Base-by-base conservation (phyloP, 129 eudicot genomes). In the Escallonia rubra region DNA sequence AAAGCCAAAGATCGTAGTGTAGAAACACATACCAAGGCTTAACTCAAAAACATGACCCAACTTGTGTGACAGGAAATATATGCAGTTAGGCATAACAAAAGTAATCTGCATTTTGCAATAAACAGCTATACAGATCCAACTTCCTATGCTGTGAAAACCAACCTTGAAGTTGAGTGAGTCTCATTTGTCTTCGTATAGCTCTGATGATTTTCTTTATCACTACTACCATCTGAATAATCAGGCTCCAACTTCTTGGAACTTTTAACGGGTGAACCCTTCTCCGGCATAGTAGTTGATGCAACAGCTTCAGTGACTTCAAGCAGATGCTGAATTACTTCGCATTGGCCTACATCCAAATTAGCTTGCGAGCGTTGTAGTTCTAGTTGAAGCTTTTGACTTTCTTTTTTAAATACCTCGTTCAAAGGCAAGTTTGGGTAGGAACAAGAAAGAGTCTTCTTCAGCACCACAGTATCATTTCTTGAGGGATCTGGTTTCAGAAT, bases 291-390 rank as follows among this genome's bases (percentile, higher is more conserved):
- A 39, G 66, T 71, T 66, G 85, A 73, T 54, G 96, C 97, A 61
- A 86, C 90, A 79, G 83, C 79, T 78, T 94, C 83, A 34, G 96
- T 87, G 40, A 94, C 97, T 51, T 85, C 96, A 53, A 94, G 82
- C 68, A 94, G 83, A 74, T 86, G 96, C 58, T 90, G 90, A 57
- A 94, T 94, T 64, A 94, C 96, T 85, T 94, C 93, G 71, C 99
- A 89, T 63, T 94, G 96, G 63, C 77, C 71, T 6, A 90, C 90
- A 79, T 94, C 99, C 50, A 74, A 79, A 78, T 87, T 73, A 66
- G 96, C 79, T 78, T 94, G 97, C 15, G 99, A 94, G 10, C 88
- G 78, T 77, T 94, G 97, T 58, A 94, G 78, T 73, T 94, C 99
- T 66, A 84, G 3, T 16, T 84, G 90, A 75, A 94, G 97, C 76